Conservation (phyloP, 768 basidiomycete genomes). For the Harrya chromipes region DNA sequence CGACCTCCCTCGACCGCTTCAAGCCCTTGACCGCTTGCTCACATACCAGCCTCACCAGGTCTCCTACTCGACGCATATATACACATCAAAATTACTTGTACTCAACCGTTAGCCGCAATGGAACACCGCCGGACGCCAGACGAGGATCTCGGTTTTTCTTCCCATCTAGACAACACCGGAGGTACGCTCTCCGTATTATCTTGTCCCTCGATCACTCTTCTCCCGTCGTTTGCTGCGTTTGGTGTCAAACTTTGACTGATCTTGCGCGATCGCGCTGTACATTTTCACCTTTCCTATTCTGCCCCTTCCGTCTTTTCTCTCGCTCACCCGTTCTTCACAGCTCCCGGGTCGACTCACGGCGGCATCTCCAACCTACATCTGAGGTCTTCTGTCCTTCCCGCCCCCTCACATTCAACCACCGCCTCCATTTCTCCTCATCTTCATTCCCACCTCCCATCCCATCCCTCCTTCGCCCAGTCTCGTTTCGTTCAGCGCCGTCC, state of each 20-base stretch:
- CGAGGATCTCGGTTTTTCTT: conserved; percentile 10
- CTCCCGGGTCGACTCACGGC: conserved; percentile 1
- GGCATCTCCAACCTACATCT: neutral
- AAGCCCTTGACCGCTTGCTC: neutral
- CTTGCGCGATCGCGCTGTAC: conserved; percentile 9
- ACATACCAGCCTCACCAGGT: neutral
- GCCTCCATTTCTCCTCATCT: neutral
- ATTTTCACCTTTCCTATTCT: neutral
- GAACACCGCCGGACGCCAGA: conserved; percentile 18
- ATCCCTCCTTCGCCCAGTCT: neutral
- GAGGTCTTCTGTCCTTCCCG: neutral
- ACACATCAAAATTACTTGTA: neutral
- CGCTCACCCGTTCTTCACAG: conserved; percentile 11
- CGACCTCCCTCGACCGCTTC: neutral
- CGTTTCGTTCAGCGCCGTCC: neutral
- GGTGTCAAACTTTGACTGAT: conserved; percentile 12
- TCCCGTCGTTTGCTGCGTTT: conserved; percentile 5
- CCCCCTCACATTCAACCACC: neutral
- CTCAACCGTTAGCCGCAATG: conserved; percentile 20
- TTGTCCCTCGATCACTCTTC: conserved; percentile 8
- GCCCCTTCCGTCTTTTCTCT: neutral
- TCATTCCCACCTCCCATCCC: no score
- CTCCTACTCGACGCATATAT: no score
- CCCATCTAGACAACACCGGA: conserved; percentile 20
- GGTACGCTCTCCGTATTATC: conserved; percentile 23